Evolutionary conservation across 2,329 filamentous ascomycete species (phyloP).

Genomic region (Claviceps sp.): DNA sequence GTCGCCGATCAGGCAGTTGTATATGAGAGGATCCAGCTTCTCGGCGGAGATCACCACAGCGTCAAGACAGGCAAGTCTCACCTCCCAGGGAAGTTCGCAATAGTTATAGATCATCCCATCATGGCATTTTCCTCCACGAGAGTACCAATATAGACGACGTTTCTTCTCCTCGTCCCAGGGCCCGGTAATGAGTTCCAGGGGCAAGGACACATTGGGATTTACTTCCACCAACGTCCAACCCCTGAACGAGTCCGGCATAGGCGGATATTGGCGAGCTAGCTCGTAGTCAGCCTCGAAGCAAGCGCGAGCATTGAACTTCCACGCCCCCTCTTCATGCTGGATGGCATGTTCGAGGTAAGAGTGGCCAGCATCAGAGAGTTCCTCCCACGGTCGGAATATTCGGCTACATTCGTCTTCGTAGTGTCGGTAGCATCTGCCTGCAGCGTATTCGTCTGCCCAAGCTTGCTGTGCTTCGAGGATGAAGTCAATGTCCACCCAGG

Average conservation of each 20-base stretch:
- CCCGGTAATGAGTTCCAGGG: constrained; percentile 25
- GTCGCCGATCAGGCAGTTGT: too few relatives aligned
- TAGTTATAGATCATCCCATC: constrained; percentile 11
- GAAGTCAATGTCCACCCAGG: constrained; percentile 31
- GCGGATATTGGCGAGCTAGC: constrained; percentile 13
- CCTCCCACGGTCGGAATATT: too few relatives aligned
- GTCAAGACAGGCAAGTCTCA: too few relatives aligned
- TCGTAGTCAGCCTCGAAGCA: constrained; percentile 26
- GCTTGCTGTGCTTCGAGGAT: constrained; percentile 34
- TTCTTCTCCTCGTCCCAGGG: constrained; percentile 27
- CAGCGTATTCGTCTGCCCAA: constrained; percentile 29
- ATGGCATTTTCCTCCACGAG: constrained; percentile 23
- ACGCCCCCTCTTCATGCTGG: constrained; percentile 12
- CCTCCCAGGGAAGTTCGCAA: not conserved
- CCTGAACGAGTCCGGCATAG: constrained; percentile 1
- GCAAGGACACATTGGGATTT: constrained; percentile 26
- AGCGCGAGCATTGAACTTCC: constrained; percentile 19
- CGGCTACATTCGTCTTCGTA: too few relatives aligned
- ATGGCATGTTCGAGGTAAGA: constrained; percentile 9
- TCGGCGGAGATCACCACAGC: too few relatives aligned
- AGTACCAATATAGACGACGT: constrained; percentile 32
- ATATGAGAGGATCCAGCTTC: too few relatives aligned
- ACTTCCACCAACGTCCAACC: constrained; percentile 21
- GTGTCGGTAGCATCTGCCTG: constrained; percentile 15
- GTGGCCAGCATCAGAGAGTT: too few relatives aligned